Evolutionary conservation across 2,329 filamentous ascomycete genomes (phyloP).

Genomic region (Cladophialophora exuberans): DNA sequence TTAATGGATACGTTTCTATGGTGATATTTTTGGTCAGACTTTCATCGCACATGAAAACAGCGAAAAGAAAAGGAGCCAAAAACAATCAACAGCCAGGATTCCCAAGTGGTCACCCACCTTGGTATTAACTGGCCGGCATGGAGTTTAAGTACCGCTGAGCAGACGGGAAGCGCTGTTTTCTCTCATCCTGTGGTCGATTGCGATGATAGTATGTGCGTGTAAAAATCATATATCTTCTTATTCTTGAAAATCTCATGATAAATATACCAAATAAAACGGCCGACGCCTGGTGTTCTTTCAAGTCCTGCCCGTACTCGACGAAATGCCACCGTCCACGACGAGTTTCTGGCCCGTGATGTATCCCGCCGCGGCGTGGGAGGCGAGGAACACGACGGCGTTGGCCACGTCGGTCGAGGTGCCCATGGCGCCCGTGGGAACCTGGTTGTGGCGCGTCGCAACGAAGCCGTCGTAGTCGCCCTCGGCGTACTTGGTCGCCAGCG

Average conservation of each 20-base stretch:
- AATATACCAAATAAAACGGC: neutral
- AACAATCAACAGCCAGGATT: conserved; percentile 32
- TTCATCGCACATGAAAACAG: neutral
- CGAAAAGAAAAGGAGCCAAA: conserved; percentile 10
- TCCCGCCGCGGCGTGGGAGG: conserved; percentile 56
- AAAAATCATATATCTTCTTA: neutral
- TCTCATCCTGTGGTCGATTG: conserved; percentile 32
- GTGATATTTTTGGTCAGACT: no score
- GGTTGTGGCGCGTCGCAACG: conserved; percentile 54
- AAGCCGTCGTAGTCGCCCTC: conserved; percentile 55
- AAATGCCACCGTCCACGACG: conserved; percentile 52
- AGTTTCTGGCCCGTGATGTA: conserved; percentile 64
- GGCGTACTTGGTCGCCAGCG: conserved; percentile 50
- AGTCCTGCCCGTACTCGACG: conserved; percentile 32
- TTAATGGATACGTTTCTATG: no score
- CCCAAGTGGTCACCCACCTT: conserved; percentile 21
- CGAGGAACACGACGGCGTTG: conserved; percentile 60
- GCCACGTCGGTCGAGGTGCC: conserved; percentile 64
- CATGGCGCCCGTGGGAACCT: conserved; percentile 64
- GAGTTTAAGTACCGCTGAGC: conserved; percentile 32
- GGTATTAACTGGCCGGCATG: conserved; percentile 29
- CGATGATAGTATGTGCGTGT: neutral
- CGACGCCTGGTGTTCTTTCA: conserved; percentile 24
- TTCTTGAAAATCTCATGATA: no score
- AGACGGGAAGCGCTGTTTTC: conserved; percentile 31